Conservation (phyloP, 441 rosid species). For the Populus hybrid region DNA sequence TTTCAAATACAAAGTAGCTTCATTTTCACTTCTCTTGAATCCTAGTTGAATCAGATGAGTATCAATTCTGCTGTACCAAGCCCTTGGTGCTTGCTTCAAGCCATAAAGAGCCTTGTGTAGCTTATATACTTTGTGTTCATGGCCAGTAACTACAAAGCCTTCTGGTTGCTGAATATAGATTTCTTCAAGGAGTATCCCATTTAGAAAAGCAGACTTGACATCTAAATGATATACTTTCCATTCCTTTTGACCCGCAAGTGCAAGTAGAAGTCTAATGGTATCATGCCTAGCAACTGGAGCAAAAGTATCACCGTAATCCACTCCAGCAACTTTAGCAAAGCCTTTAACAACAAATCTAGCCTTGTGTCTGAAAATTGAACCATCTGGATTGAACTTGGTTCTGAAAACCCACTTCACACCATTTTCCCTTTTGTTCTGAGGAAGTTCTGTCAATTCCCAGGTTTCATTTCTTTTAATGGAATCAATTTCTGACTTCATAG, state of each 20-base stretch:
- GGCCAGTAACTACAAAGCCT: background rate
- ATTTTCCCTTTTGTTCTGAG: background rate
- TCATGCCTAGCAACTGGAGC: background rate
- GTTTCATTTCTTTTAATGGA: conserved; percentile 6
- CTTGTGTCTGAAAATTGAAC: background rate
- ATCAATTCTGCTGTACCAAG: too few species aligned
- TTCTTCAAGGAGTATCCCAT: background rate
- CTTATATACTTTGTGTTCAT: background rate
- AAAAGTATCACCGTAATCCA: background rate
- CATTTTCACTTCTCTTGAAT: background rate
- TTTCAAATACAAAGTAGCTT: background rate
- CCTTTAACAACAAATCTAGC: background rate
- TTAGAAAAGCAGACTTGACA: conserved; percentile 7
- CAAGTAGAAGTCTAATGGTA: background rate
- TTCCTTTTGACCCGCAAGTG: background rate
- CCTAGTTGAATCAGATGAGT: too few species aligned
- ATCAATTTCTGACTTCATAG: background rate
- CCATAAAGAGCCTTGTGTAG: conserved; percentile 5
- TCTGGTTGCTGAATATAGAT: background rate
- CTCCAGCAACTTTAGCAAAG: background rate
- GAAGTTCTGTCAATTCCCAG: background rate
- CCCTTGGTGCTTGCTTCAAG: too few species aligned
- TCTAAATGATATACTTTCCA: background rate
- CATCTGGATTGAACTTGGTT: background rate
- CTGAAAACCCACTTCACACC: background rate